A percentile compares a stretch with the other conserved stretches of the same genome.
Evolutionary conservation across 2,329 filamentous ascomycete genomes (phyloP).

Genomic region (Colletotrichum higginsianum): DNA sequence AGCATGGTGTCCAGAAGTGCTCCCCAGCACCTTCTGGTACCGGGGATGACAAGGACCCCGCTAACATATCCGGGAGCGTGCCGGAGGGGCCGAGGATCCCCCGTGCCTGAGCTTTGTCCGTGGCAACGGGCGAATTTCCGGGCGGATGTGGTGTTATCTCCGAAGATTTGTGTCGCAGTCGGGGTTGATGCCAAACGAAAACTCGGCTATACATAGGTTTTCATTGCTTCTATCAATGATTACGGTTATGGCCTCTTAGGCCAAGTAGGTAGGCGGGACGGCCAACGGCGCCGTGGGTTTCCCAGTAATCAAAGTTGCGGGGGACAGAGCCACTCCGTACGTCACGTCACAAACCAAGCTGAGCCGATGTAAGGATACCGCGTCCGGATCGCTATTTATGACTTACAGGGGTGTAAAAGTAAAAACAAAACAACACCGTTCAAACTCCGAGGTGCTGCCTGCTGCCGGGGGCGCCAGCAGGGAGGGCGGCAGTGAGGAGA

Average conservation of each 20-base stretch:
- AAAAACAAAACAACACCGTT: background rate
- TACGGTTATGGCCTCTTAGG: background rate
- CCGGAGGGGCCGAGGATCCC: conserved; percentile 11
- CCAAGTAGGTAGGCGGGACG: background rate
- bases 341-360: conserved; percentile 12
- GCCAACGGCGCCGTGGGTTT: conserved; percentile 5
- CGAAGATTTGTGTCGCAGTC: background rate
- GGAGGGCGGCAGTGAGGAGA: background rate
- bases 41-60: background rate
- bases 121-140: background rate
- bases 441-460: background rate
- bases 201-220: too few species aligned
- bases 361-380: conserved; percentile 11
- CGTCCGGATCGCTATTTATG: conserved; percentile 3
- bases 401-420: conserved; percentile 13
- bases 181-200: background rate
- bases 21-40: background rate
- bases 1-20: too few species aligned
- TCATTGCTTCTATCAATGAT: too few species aligned
- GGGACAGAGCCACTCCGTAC: conserved; percentile 29
- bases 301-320: conserved; percentile 26
- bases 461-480: background rate
- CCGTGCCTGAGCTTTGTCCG: background rate
- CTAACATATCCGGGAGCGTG: conserved; percentile 10
- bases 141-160: background rate